Base-by-base conservation (phyloP, 768 basidiomycete genomes). In the Lentinula boryana region DNA sequence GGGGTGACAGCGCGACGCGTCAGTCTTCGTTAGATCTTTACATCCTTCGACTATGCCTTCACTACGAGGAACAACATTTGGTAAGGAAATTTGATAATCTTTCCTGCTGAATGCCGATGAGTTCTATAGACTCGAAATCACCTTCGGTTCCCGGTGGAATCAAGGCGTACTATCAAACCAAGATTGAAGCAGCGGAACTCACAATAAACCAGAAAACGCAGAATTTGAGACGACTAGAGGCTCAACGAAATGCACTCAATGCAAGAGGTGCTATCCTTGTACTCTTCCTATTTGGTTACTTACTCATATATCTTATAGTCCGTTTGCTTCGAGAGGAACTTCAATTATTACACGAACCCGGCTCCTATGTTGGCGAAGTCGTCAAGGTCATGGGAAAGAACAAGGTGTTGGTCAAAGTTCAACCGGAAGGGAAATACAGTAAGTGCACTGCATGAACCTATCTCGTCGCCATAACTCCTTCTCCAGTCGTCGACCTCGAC, bases 351-450 rank as follows among this genome's bases (percentile, higher is more conserved):
- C 94, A 95, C 64, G 96, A 98, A 69, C 95, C 97, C 0, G 96
- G 95, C 31, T 93, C 90, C 70, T 98, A 98, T 75, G 95, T 99
- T 43, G 97, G 97, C 6, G 97, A 98, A 75, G 87, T 98, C 12
- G 89, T 98, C 66, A 98, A 96, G 75, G 89, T 97, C 5, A 99
- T 98, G 97, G 94, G 95, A 59, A 98, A 98, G 88, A 98, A 87
- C 74, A 98, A 97, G 75, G 95, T 98, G 13, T 76, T 98, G 44
- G 95, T 99, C 63, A 98, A 99, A 72, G 94, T 98, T 5, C 95
- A 98, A 71, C 96, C 95, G 0, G 95, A 99, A 78, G 97, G 96
- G 56, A 98, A 98, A 85, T 98, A 98, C 78, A 96, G 95, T 98
- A 65, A 68, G 92, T 83, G 43, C 7, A 36, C 44, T 1, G 8